phyloP scores from a whole-genome alignment of 2,329 filamentous ascomycete genomes.

The Colletotrichum truncatum region DNA sequence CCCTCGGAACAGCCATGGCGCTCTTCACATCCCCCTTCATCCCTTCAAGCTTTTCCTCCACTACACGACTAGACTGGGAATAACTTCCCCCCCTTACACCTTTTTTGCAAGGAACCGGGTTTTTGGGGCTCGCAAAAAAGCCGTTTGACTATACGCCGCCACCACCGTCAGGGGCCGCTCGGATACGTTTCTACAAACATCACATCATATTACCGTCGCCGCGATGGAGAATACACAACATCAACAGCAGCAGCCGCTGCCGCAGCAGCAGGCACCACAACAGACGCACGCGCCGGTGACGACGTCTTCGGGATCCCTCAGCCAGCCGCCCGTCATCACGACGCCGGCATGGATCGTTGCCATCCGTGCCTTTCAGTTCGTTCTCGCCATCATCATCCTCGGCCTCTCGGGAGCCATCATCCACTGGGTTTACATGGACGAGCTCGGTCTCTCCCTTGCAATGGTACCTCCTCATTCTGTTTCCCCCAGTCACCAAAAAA shows the following conservation, averaged over 20 bases:
- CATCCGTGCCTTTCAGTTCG: slow-evolving; percentile 49
- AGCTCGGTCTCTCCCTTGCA: slow-evolving; percentile 50
- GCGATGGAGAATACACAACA: slow-evolving; percentile 15
- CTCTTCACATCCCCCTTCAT: not conserved
- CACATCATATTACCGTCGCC: not conserved
- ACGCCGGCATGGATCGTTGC: slow-evolving; percentile 54
- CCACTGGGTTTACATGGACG: slow-evolving; percentile 48
- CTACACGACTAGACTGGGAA: no score
- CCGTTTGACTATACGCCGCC: no score
- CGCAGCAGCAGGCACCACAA: not conserved
- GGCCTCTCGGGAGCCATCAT: slow-evolving; percentile 52
- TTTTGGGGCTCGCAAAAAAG: no score
- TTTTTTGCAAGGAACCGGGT: no score
- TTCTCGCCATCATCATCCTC: slow-evolving; percentile 53
- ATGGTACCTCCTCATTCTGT: slow-evolving; percentile 43
- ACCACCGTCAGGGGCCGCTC: no score
- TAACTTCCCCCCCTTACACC: no score
- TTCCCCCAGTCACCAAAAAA: not conserved
- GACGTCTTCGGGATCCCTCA: not conserved
- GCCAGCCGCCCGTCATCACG: slow-evolving; percentile 41
- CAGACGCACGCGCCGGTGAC: not conserved
- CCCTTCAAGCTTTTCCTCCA: not conserved
- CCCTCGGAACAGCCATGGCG: not conserved
- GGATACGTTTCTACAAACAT: not conserved
- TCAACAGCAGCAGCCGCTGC: not conserved